Evolutionary conservation across 768 basidiomycete genomes (phyloP).

Genomic region (Pisolithus orientalis): DNA sequence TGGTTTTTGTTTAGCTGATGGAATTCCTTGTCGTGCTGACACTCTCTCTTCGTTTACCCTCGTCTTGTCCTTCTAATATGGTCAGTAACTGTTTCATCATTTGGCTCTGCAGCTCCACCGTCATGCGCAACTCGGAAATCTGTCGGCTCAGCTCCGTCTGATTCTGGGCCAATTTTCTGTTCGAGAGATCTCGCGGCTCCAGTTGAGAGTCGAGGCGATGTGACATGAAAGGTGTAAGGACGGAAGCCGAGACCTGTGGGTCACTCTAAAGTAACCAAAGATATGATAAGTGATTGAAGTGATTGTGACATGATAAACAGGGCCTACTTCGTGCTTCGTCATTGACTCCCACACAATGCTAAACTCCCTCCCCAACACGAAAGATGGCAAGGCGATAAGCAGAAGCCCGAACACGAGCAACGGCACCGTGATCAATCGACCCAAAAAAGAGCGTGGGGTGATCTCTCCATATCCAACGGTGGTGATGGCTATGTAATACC

Average conservation of each 20-base stretch:
- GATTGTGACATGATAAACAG: neutral
- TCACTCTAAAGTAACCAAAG: neutral
- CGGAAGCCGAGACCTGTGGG: conserved; percentile 14
- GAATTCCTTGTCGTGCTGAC: conserved; percentile 5
- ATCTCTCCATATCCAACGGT: conserved; percentile 93
- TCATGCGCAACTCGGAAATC: conserved; percentile 48
- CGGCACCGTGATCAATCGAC: conserved; percentile 78
- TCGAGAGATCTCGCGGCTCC: conserved; percentile 39
- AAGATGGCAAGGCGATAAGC: conserved; percentile 84
- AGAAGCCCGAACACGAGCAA: conserved; percentile 84
- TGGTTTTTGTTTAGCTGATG: conserved; percentile 7
- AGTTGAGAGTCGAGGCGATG: conserved; percentile 10
- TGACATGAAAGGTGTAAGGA: conserved; percentile 8
- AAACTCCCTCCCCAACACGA: conserved; percentile 89
- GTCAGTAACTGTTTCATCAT: conserved; percentile 33
- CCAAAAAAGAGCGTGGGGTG: conserved; percentile 82
- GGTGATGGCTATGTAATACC: conserved; percentile 56
- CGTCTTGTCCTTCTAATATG: conserved; percentile 9
- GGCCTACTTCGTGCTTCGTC: conserved; percentile 43
- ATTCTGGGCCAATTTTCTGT: conserved; percentile 58
- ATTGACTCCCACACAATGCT: conserved; percentile 86
- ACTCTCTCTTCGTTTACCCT: conserved; percentile 13
- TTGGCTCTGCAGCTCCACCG: conserved; percentile 55
- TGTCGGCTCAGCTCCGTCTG: conserved; percentile 62
- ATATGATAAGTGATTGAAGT: neutral